These are phyloP conservation scores for Zelopaecilomyces penicillatus DNA, from an alignment of 2,329 filamentous ascomycete genomes.

Conservation along the genomic window DNA sequence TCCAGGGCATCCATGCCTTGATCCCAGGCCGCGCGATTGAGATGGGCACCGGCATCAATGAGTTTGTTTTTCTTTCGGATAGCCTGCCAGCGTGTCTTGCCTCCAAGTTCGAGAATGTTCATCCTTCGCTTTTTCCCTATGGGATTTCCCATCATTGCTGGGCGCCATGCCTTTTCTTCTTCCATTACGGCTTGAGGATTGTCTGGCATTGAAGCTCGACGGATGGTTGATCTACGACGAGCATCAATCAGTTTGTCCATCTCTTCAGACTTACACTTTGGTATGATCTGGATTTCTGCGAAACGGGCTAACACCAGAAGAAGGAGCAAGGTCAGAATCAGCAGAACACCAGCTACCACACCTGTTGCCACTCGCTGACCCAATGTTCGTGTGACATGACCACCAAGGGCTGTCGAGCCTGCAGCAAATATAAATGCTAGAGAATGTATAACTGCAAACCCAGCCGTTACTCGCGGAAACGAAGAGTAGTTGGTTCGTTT, in stretches of 20 bases:
- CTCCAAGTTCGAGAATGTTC: conserved; percentile 62
- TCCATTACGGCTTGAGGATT: conserved; percentile 32
- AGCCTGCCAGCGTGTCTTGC: conserved; percentile 63
- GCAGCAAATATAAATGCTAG: conserved; percentile 63
- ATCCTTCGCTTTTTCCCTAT: conserved; percentile 59
- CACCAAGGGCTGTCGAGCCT: conserved; percentile 58
- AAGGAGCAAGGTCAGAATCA: conserved; percentile 56
- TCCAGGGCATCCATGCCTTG: conserved; percentile 29
- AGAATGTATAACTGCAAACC: conserved; percentile 61
- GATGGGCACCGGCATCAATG: conserved; percentile 36
- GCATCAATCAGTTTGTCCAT: conserved; percentile 45
- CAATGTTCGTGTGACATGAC: conserved; percentile 55
- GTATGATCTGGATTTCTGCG: conserved; percentile 60
- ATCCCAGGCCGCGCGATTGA: conserved; percentile 27
- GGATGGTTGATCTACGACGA: conserved; percentile 39
- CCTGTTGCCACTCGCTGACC: conserved; percentile 62
- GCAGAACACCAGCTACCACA: conserved; percentile 58
- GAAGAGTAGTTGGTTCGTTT: conserved; percentile 63
- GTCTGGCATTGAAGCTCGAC: conserved; percentile 34
- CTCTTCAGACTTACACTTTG: conserved; percentile 46
- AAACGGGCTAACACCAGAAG: conserved; percentile 55
- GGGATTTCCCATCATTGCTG: conserved; percentile 64
- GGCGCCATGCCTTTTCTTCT: conserved; percentile 55
- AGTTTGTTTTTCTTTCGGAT: conserved; percentile 55
- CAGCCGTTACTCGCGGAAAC: conserved; percentile 65